Conservation (phyloP, 1,284 basidiomycete species). For the Sanghuangporus baumii region DNA sequence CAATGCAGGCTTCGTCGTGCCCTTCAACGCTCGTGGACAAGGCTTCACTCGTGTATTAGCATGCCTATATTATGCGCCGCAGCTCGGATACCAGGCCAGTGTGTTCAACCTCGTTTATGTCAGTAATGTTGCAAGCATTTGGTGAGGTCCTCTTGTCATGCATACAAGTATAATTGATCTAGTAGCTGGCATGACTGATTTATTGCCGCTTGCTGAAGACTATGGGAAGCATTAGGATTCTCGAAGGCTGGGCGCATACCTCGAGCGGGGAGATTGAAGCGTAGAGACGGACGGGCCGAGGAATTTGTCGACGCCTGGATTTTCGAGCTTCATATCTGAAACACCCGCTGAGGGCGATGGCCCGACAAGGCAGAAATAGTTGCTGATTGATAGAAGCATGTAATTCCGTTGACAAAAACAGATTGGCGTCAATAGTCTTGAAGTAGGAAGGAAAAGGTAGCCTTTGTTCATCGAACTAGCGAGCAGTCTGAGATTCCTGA, state of each 20-base stretch:
- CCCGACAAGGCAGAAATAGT: no score
- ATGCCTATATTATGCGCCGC: conserved; percentile 79
- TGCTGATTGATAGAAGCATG: no score
- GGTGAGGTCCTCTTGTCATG: conserved; percentile 32
- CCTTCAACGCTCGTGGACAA: conserved; percentile 56
- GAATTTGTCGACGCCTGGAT: conserved; percentile 88
- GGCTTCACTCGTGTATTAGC: conserved; percentile 76
- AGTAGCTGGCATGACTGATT: not conserved
- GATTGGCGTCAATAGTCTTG: no score
- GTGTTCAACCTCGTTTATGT: conserved; percentile 94
- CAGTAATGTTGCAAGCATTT: conserved; percentile 74
- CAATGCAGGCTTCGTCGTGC: conserved; percentile 88
- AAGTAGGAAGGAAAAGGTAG: no score
- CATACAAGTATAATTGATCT: not conserved
- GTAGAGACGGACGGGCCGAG: conserved; percentile 61
- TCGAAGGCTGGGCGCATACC: conserved; percentile 80
- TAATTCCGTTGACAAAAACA: no score
- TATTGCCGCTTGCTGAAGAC: conserved; percentile 37
- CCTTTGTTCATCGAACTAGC: no score
- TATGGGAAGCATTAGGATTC: conserved; percentile 89
- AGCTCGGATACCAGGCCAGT: conserved; percentile 77
- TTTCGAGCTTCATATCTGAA: conserved; percentile 52
- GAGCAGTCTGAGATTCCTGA: no score
- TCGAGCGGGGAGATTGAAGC: conserved; percentile 73
- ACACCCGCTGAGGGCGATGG: no score